Percentiles rank a stretch among this genome's conserved stretches.
Evolutionary conservation across 2,329 filamentous ascomycete genomes (phyloP).

Genomic region (Cryphonectria parasitica): DNA sequence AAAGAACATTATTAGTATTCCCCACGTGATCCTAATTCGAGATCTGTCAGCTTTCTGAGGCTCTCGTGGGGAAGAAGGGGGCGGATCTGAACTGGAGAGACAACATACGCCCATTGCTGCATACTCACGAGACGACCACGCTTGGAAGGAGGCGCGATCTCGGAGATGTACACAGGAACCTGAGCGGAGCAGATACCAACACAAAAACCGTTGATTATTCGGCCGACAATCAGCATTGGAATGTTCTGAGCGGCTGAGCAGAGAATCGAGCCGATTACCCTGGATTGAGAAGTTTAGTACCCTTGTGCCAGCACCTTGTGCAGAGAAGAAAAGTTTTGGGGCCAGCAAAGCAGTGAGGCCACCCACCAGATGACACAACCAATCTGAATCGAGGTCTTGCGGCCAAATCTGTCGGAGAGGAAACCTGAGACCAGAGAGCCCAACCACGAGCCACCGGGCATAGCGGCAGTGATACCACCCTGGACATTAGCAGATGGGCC

Average conservation of each 20-base stretch:
- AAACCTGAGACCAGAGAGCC: constrained; percentile 64
- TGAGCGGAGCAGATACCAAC: constrained; percentile 76
- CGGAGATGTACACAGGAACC: constrained; percentile 72
- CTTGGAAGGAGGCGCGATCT: constrained; percentile 57
- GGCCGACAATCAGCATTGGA: constrained; percentile 66
- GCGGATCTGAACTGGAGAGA: constrained; percentile 70
- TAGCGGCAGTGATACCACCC: constrained; percentile 70
- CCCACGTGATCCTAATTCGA: constrained; percentile 59
- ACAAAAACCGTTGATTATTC: constrained; percentile 71
- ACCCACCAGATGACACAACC: constrained; percentile 55
- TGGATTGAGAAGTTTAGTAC: constrained; percentile 29
- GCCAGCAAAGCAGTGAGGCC: neutral
- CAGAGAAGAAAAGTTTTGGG: too few species aligned
- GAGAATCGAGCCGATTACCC: constrained; percentile 53
- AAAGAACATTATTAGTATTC: constrained; percentile 53
- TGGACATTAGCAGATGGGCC: constrained; percentile 56
- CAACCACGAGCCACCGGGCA: constrained; percentile 72
- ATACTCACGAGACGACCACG: constrained; percentile 49
- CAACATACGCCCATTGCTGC: constrained; percentile 60
- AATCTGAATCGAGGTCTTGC: constrained; percentile 54
- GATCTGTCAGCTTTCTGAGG: constrained; percentile 69
- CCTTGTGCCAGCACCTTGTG: neutral
- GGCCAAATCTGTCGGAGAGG: constrained; percentile 57
- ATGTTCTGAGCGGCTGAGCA: constrained; percentile 51
- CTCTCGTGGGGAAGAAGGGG: constrained; percentile 67